Percentiles rank a stretch among this genome's conserved stretches.
These are phyloP conservation scores for Amanita rimosa DNA, from an alignment of 768 basidiomycete species.

Conservation along the genomic window DNA sequence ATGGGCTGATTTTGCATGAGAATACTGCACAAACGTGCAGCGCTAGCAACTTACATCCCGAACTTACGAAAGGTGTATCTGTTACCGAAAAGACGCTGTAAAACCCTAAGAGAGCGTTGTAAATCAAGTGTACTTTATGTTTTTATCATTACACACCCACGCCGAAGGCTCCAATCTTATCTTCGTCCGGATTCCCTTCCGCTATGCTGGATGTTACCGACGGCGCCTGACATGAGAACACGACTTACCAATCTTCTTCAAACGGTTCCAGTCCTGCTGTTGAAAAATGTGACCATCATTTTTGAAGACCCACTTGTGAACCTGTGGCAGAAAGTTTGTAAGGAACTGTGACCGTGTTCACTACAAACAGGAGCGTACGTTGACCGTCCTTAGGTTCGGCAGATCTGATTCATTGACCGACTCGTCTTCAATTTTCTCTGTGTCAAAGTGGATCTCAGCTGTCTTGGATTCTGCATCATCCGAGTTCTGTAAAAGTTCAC, in stretches of 20 bases:
- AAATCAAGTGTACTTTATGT: background rate
- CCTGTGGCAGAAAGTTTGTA: slow-evolving; percentile 26
- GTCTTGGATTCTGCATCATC: slow-evolving; percentile 76
- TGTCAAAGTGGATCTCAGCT: slow-evolving; percentile 77
- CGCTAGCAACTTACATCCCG: slow-evolving; percentile 40
- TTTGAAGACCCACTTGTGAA: slow-evolving; percentile 73
- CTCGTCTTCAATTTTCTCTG: slow-evolving; percentile 27
- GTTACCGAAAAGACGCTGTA: slow-evolving; percentile 78
- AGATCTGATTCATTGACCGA: slow-evolving; percentile 13
- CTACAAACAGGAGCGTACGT: slow-evolving; percentile 24
- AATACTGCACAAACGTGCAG: background rate
- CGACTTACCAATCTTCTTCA: slow-evolving; percentile 75
- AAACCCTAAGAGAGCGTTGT: slow-evolving; percentile 33
- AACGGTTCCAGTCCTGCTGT: slow-evolving; percentile 77
- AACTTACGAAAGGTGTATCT: slow-evolving; percentile 74
- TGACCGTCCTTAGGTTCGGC: slow-evolving; percentile 55
- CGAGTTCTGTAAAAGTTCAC: slow-evolving; percentile 92
- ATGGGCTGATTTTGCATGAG: slow-evolving; percentile 34
- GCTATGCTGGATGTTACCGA: slow-evolving; percentile 29
- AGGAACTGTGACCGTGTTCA: background rate
- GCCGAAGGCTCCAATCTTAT: slow-evolving; percentile 93
- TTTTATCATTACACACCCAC: slow-evolving; percentile 38
- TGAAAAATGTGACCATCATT: slow-evolving; percentile 83
- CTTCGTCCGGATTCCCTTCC: slow-evolving; percentile 89
- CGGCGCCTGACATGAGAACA: background rate